These are phyloP conservation scores for Tricholoma matsutake DNA, from an alignment of 768 basidiomycete genomes.

Conservation along the genomic window DNA sequence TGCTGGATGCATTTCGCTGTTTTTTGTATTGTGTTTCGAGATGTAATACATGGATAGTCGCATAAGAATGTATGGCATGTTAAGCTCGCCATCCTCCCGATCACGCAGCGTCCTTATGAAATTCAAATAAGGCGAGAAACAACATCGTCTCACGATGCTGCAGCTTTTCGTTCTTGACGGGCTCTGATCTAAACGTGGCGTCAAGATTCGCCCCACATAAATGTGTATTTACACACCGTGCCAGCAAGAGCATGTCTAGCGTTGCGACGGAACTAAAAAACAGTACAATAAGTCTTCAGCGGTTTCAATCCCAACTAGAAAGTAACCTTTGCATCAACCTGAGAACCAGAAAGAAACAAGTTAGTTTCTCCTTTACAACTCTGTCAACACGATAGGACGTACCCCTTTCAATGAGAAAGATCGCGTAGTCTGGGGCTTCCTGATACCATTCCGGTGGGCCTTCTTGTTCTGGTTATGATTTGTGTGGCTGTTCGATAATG, in stretches of 20 bases:
- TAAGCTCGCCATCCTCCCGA: slow-evolving; percentile 6
- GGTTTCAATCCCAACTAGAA: not conserved
- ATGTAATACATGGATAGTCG: slow-evolving; percentile 11
- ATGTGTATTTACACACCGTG: slow-evolving; percentile 50
- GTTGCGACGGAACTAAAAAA: slow-evolving; percentile 78
- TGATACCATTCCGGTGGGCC: slow-evolving; percentile 98
- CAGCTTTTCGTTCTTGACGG: slow-evolving; percentile 55
- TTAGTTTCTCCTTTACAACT: not conserved
- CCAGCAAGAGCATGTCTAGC: slow-evolving; percentile 68
- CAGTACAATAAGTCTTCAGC: not conserved
- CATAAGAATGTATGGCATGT: slow-evolving; percentile 15
- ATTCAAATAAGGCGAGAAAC: slow-evolving; percentile 5
- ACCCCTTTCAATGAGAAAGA: slow-evolving; percentile 90
- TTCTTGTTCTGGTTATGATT: slow-evolving; percentile 97
- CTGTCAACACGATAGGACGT: slow-evolving; percentile 36
- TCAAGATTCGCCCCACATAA: slow-evolving; percentile 4
- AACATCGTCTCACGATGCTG: slow-evolving; percentile 30
- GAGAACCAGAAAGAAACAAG: slow-evolving; percentile 9
- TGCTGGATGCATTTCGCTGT: slow-evolving; percentile 4
- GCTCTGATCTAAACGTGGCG: slow-evolving; percentile 55
- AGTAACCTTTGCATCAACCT: slow-evolving; percentile 81
- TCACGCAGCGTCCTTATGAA: slow-evolving; percentile 9
- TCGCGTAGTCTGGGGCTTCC: slow-evolving; percentile 68
- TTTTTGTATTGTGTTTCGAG: slow-evolving; percentile 17
- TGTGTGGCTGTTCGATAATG: slow-evolving; percentile 56